Percentiles rank a stretch among this genome's conserved stretches.
Evolutionary conservation across 257 asterid genomes (phyloP).

Genomic region (Solanum appendiculatum): DNA sequence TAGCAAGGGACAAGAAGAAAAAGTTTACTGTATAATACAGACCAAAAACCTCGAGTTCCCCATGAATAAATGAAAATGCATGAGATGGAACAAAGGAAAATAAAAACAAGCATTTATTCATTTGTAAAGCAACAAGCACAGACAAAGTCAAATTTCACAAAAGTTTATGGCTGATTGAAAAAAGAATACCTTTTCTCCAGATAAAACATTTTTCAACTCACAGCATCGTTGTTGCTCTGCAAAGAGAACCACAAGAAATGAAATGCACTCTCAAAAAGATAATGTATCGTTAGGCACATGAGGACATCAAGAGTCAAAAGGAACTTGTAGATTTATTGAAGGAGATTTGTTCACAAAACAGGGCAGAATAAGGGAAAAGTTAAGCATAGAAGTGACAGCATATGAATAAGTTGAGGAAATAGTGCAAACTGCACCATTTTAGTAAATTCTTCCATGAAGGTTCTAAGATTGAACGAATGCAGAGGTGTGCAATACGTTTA

Average conservation of each 20-base stretch:
- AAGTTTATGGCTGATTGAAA: background rate
- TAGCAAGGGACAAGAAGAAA: background rate
- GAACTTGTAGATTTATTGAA: background rate
- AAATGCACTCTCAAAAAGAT: background rate
- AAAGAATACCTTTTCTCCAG: constrained; percentile 22
- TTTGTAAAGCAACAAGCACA: background rate
- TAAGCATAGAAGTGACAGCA: background rate
- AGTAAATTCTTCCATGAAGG: background rate
- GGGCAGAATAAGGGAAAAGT: background rate
- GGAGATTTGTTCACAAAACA: background rate
- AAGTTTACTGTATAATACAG: background rate
- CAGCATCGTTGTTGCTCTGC: constrained; percentile 23
- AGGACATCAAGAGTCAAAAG: background rate
- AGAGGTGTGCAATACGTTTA: background rate
- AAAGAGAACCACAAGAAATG: background rate
- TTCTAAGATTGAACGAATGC: background rate
- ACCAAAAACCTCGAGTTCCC: background rate
- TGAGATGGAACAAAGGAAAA: background rate
- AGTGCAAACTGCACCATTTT: background rate
- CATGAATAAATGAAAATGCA: background rate
- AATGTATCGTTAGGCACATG: background rate
- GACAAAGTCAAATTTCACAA: background rate
- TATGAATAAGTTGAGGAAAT: background rate
- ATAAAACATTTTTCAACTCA: constrained; percentile 11
- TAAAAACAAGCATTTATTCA: background rate